A percentile compares a stretch with the other conserved stretches of the same genome.
phyloP scores from a whole-genome alignment of 495 filamentous ascomycete genomes.

The Parmelia sp. region DNA sequence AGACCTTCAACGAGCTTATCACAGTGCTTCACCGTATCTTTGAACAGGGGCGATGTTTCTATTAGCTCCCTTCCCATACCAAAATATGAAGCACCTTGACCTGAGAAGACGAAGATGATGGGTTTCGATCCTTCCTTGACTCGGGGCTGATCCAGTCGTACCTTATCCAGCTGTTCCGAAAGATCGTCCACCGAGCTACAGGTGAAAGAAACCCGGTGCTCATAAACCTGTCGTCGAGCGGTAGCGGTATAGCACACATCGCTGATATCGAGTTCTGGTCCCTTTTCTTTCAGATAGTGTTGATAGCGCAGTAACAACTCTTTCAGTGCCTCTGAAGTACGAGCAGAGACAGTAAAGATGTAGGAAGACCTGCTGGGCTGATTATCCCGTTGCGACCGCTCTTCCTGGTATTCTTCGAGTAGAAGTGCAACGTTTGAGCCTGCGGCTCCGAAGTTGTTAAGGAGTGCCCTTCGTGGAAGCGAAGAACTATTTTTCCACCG shows the following conservation, averaged over 20 bases:
- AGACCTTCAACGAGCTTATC: conserved; percentile 8
- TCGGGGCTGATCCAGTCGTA: too few relatives aligned
- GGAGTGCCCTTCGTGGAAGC: conserved; percentile 23
- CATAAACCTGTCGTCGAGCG: conserved; percentile 21
- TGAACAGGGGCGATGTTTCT: conserved; percentile 17
- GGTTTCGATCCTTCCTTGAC: not conserved
- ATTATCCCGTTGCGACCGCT: not conserved
- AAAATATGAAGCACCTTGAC: conserved; percentile 20
- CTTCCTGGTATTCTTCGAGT: conserved; percentile 28
- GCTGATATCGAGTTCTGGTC: not conserved
- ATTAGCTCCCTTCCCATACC: conserved; percentile 23
- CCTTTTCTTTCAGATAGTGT: conserved; percentile 2
- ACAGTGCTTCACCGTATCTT: conserved; percentile 12
- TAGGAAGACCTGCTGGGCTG: not conserved
- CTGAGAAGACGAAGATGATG: conserved; percentile 25
- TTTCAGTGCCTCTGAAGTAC: conserved; percentile 14
- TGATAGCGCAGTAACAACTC: conserved; percentile 1
- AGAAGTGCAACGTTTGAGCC: conserved; percentile 33
- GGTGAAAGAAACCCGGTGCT: conserved; percentile 12
- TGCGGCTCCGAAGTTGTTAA: conserved; percentile 38
- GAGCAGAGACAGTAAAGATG: conserved; percentile 21
- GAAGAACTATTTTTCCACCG: not conserved
- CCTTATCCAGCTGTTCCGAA: not conserved
- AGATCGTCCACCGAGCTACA: conserved; percentile 11
- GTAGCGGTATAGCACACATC: conserved; percentile 26